Base-by-base conservation (phyloP, 352 stramenopile genomes). In the Sclerospora graminicola region DNA sequence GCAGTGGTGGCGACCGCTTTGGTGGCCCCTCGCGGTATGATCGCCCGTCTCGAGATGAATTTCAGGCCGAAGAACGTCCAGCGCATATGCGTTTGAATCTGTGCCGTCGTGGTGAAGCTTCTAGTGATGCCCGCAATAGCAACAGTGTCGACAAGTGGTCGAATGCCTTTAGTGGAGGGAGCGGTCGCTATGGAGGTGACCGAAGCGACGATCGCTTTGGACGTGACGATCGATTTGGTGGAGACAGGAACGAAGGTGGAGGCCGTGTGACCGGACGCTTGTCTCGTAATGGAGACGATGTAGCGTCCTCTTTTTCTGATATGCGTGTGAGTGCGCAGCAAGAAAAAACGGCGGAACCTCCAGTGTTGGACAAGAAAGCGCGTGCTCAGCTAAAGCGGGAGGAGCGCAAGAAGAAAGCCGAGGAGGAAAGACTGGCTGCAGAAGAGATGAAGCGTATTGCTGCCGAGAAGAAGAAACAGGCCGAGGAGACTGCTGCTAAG, bases 321-420 rank as follows among this genome's bases (percentile, higher is more conserved):
- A 51, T 82, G 55, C 70, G 65, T 38, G 50, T 84, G 45, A 33
- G 23, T 24, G 60, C 36, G 45, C 36, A 38, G 16, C 54, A 64
- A 42, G 45, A 56, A 28, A 19, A 56, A 35, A 35, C 55, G 8
- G 44, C 44, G 2, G 51, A 63, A 36, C 31, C 45, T 3, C 34
- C 53, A 11, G 11, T 65, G 24, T 36, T 36, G 20, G 71, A 82
- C 34, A 82, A 84, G 64, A 83, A 87, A 62, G 39, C 48, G 28
- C 51, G 46, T 5, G 70, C 67, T 2, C 60, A 83, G 58, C 60
- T 80, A 55, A 66, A 81, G 46, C 69, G 70, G 19, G 75, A 87
- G 43, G 71, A 87, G 55, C 74, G 74, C 63, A 84, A 84, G 71
- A 81, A 85, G 54, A 89, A 85, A 60, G 74, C 71, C 1, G 74